Evolutionary conservation across 1,139 yeast genomes (phyloP), one percentile per base, ranked within the genome.

Genomic region (Insectozyma bohioensis): DNA sequence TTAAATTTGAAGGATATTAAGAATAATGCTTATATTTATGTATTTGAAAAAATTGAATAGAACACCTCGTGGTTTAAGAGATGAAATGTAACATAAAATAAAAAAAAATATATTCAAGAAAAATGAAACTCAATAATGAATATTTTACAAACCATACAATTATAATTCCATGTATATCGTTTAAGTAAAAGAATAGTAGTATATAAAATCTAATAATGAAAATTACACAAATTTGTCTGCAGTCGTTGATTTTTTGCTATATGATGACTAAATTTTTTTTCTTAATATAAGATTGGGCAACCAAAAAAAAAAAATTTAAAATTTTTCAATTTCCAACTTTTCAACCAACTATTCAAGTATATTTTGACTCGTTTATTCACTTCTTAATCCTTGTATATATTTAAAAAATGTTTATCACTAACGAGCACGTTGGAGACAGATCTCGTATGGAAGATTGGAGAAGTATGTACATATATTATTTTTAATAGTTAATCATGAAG

Each of bases 391-490:
- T 15, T 24, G 13, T 24, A 8, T 12, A 6, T 24, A 24, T 8
- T 6, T 14, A 10, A 19, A 36, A 48, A 48, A 86, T 86, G 95
- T 87, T 85, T 75, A 80, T 85, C 52, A 75, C 82, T 50, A 87
- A 87, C 70, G 83, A 80, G 26, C 74, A 85, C 61, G 72, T 80
- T 40, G 96, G 95, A 37, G 95, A 86, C 64, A 78, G 94, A 59
- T 54, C 75, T 43, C 77, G 92, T 47, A 61, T 85, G 54, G 95
- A 87, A 63, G 95, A 87, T 64, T 86, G 95, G 95, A 81, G 96
- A 78, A 82, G 76, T 66, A 74, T 55, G 72, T 67, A 43, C 6
- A 16, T 7, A 4, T n/a, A 21, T 5, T 8, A 9, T 5, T 17
- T 18, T 16, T 12, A 12, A 12, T 4, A 11, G 5, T 18, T 18